Conservation (phyloP, 345 rosid species). For the Acer yangbiense region DNA sequence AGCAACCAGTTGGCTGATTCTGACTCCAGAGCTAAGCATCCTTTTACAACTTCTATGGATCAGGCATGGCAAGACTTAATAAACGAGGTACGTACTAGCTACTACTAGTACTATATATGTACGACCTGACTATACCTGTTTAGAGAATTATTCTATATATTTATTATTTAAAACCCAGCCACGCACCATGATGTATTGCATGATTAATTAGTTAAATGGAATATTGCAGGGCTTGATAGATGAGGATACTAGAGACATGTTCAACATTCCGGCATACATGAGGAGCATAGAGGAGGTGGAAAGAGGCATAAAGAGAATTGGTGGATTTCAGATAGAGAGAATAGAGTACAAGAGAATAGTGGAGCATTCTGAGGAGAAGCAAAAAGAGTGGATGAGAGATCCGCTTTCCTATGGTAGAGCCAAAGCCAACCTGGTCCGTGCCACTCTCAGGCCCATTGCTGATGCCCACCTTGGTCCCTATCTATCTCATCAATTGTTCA, state of each 20-base stretch:
- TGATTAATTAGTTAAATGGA: neutral
- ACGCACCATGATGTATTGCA: no score
- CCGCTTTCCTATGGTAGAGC: slow-evolving; percentile 54
- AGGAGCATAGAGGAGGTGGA: slow-evolving; percentile 61
- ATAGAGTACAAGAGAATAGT: slow-evolving; percentile 47
- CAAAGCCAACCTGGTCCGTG: slow-evolving; percentile 57
- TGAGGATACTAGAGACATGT: slow-evolving; percentile 55
- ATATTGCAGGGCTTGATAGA: slow-evolving; percentile 46
- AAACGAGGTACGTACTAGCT: slow-evolving; percentile 42
- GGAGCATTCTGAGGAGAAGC: slow-evolving; percentile 50
- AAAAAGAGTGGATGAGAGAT: slow-evolving; percentile 52
- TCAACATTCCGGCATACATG: slow-evolving; percentile 67
- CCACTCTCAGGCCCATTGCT: slow-evolving; percentile 51
- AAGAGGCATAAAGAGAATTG: slow-evolving; percentile 39
- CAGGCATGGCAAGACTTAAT: slow-evolving; percentile 65
- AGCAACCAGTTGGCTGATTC: slow-evolving; percentile 53
- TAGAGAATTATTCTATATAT: no score
- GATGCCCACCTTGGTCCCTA: slow-evolving; percentile 52
- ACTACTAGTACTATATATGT: neutral
- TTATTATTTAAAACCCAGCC: no score
- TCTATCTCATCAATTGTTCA: slow-evolving; percentile 47
- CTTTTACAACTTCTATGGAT: slow-evolving; percentile 61
- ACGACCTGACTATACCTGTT: no score
- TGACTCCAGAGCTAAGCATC: slow-evolving; percentile 56
- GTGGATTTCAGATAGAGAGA: slow-evolving; percentile 55